Conservation (phyloP, 768 basidiomycete species). For the Boletus rufocinnamomeus region DNA sequence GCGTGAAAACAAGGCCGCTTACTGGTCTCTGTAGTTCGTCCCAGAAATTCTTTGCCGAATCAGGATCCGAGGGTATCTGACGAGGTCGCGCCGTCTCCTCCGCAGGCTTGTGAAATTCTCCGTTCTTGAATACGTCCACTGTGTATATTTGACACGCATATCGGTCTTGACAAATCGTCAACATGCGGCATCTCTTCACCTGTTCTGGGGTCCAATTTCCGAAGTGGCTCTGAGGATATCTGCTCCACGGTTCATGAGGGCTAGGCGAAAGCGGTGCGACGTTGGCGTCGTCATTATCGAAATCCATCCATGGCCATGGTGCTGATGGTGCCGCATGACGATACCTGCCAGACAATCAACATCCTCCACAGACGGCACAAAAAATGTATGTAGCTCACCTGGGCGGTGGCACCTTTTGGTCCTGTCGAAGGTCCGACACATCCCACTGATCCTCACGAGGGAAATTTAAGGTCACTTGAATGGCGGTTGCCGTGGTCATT, state of each 20-base stretch:
- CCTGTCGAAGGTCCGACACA: constrained; percentile 12
- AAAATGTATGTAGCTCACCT: constrained; percentile 19
- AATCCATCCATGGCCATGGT: constrained; percentile 47
- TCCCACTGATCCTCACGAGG: constrained; percentile 4
- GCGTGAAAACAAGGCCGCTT: constrained; percentile 1
- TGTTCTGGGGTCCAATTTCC: constrained; percentile 58
- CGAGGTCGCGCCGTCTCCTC: constrained; percentile 3
- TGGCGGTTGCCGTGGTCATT: constrained; percentile 16
- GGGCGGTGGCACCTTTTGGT: constrained; percentile 26
- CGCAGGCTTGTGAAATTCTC: constrained; percentile 17
- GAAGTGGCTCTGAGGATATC: constrained; percentile 54
- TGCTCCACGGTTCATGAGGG: constrained; percentile 27
- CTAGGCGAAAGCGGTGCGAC: constrained; percentile 11
- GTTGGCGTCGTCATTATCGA: constrained; percentile 25
- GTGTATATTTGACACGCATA: constrained; percentile 23
- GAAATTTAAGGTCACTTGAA: constrained; percentile 14
- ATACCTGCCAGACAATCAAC: constrained; percentile 32
- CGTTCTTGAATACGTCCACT: constrained; percentile 22
- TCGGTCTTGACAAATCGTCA: constrained; percentile 19
- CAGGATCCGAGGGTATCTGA: constrained; percentile 19
- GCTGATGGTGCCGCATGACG: constrained; percentile 42
- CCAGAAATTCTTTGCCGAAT: constrained; percentile 28
- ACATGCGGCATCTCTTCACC: constrained; percentile 38
- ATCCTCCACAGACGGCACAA: too few species aligned
- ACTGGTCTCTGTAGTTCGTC: constrained; percentile 30